Conservation (phyloP, 2,329 filamentous ascomycete genomes). For the Diatrype stigma region DNA sequence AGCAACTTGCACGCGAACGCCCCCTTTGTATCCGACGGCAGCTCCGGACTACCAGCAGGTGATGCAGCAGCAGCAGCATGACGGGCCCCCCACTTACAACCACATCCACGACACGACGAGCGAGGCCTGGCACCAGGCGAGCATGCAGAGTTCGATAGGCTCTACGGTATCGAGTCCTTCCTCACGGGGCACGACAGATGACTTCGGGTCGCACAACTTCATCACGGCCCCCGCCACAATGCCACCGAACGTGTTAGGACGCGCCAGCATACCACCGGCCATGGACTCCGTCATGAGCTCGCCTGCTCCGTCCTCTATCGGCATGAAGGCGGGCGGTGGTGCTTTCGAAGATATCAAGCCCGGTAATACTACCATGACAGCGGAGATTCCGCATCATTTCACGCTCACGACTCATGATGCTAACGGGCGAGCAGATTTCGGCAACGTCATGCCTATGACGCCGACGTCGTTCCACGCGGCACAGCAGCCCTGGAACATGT, state of each 20-base stretch:
- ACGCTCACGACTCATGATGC: no score
- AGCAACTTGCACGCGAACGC: conserved; percentile 41
- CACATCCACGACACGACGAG: conserved; percentile 38
- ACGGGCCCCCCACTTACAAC: conserved; percentile 21
- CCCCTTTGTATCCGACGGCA: conserved; percentile 36
- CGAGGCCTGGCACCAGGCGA: conserved; percentile 40
- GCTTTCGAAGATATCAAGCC: conserved; percentile 30
- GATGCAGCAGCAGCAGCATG: conserved; percentile 37
- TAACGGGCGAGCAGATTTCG: conserved; percentile 27
- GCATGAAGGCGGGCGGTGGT: conserved; percentile 31
- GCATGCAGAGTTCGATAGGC: conserved; percentile 39
- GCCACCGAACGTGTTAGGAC: conserved; percentile 39
- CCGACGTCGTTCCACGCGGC: conserved; percentile 27
- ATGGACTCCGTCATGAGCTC: conserved; percentile 29
- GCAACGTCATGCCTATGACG: conserved; percentile 27
- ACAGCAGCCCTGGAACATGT: conserved; percentile 31
- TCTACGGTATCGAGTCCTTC: conserved; percentile 50
- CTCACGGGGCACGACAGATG: conserved; percentile 44
- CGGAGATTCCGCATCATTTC: no score
- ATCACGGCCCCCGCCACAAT: conserved; percentile 48
- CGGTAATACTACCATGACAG: conserved; percentile 19
- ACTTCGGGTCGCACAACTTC: conserved; percentile 41
- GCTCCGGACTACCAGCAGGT: conserved; percentile 39
- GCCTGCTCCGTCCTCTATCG: conserved; percentile 10
- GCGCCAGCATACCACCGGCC: conserved; percentile 21